Conservation (phyloP, 225 moss, liverwort and hornwort species). For the Ulota crispa region DNA sequence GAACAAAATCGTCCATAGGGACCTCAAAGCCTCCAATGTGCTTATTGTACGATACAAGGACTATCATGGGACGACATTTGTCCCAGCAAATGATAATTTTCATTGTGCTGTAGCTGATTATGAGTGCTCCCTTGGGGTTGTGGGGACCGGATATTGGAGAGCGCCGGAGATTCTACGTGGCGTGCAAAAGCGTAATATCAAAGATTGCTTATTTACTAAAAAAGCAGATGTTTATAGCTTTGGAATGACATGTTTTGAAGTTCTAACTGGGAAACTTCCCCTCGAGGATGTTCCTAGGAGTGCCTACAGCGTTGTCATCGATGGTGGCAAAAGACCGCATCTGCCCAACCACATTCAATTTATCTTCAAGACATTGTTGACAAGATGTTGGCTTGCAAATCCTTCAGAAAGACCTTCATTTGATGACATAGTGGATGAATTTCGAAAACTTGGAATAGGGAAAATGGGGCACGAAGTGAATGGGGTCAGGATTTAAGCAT, state of each 20-base stretch:
- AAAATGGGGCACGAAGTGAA: too few species aligned
- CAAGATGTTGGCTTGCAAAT: neutral
- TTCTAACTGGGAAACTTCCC: neutral
- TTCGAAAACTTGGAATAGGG: too few species aligned
- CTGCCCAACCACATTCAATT: neutral
- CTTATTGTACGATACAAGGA: neutral
- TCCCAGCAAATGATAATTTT: neutral
- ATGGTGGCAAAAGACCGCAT: neutral
- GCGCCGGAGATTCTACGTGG: neutral
- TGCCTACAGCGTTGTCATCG: neutral
- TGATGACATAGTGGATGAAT: neutral
- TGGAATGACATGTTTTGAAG: neutral
- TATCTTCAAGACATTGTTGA: neutral
- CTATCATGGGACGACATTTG: too few species aligned
- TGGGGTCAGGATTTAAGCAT: too few species aligned
- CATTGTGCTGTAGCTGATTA: neutral
- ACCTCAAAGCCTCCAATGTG: neutral
- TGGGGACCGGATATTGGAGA: neutral
- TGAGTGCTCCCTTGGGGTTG: neutral
- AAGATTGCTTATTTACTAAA: neutral
- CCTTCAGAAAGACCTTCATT: neutral
- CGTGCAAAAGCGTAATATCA: neutral
- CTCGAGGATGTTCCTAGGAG: neutral
- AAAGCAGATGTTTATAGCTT: neutral
- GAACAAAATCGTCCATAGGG: neutral